These are phyloP conservation scores for Raphanus sativus DNA, from an alignment of 345 rosid species.

Conservation along the genomic window DNA sequence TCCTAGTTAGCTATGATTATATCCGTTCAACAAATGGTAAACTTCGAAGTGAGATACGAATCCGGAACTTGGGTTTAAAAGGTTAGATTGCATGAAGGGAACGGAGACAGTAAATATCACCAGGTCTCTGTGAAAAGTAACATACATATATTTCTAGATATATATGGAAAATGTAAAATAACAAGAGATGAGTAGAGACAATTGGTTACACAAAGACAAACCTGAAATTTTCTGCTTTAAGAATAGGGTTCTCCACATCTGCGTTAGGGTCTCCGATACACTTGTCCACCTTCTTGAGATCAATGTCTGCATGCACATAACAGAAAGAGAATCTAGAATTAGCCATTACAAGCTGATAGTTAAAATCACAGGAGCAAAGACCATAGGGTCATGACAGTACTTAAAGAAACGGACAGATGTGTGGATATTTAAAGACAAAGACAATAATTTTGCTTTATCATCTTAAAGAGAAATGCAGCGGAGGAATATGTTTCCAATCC, in stretches of 20 bases:
- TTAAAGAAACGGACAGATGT: too few species aligned
- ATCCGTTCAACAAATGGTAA: not conserved
- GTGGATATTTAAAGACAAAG: too few species aligned
- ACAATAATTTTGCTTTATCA: too few species aligned
- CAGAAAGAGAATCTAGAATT: not conserved
- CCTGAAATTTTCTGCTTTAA: slow-evolving; percentile 84
- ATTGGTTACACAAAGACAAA: slow-evolving; percentile 23
- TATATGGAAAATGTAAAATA: slow-evolving; percentile 20
- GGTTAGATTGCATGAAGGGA: slow-evolving; percentile 86
- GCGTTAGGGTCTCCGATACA: slow-evolving; percentile 82
- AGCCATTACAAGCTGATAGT: too few species aligned
- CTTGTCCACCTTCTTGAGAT: slow-evolving; percentile 65
- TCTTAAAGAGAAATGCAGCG: too few species aligned
- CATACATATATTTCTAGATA: too few species aligned
- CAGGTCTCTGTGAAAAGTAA: slow-evolving; percentile 56
- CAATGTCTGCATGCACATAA: slow-evolving; percentile 51
- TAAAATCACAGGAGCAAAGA: too few species aligned
- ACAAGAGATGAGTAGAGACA: slow-evolving; percentile 2
- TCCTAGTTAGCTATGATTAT: not conserved
- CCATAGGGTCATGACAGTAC: too few species aligned
- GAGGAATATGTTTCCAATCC: too few species aligned
- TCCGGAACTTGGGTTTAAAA: slow-evolving; percentile 70
- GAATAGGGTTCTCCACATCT: slow-evolving; percentile 67
- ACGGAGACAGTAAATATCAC: slow-evolving; percentile 89
- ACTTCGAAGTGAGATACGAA: slow-evolving; percentile 71